Evolutionary conservation across 164 flowering plant genomes (phyloP), one percentile per base, ranked within the genome.

Genomic region (Macadamia tetraphylla): DNA sequence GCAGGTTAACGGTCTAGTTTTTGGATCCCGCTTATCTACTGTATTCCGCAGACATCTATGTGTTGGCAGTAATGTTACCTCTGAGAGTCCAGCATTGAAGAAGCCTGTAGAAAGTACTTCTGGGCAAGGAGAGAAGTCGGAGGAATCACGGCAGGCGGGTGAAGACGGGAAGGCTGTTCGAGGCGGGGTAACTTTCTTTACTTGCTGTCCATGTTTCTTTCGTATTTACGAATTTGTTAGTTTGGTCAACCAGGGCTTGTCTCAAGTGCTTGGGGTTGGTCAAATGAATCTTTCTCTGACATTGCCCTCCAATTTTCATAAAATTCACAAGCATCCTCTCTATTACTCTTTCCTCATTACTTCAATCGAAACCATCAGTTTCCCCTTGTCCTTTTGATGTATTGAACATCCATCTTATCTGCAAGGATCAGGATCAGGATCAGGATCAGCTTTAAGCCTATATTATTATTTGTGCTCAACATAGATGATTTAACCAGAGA

Each of bases 151-250:
- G 62, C 71, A 80, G 71, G 58, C 76, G 65, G 77, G 79, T 48
- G 76, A 85, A 60, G 71, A 79, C 0, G 91, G 92, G 23, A 92
- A 83, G 67, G 67, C 89, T 63, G 75, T 86, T 58, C 89, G 96
- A 6, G 89, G 96, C 69, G 91, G 87, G 88, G 98, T 92, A 82
- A 62, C 63, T 67, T 49, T 11, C 11, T 17, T 43, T 66, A 17
- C 31, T 18, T 23, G 10, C 59, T 11, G 42, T 58, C 31, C 46
- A 1, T 9, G 31, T 23, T 23, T 23, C 23, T 23, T 23, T 23
- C 23, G 23, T 35, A 35, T 35, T 35, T 2, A 35, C 40, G 40
- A 35, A 35, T 2, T 2, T 35, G 40, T 35, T 35, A 23, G 23
- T 35, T 35, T 2, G 40, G 40, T 35, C 3, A 35, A 2, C 40